Percentiles rank a stretch among this genome's conserved stretches.
phyloP scores from a whole-genome alignment of 768 basidiomycete species.

The Gloeopeniophorella convolvens region DNA sequence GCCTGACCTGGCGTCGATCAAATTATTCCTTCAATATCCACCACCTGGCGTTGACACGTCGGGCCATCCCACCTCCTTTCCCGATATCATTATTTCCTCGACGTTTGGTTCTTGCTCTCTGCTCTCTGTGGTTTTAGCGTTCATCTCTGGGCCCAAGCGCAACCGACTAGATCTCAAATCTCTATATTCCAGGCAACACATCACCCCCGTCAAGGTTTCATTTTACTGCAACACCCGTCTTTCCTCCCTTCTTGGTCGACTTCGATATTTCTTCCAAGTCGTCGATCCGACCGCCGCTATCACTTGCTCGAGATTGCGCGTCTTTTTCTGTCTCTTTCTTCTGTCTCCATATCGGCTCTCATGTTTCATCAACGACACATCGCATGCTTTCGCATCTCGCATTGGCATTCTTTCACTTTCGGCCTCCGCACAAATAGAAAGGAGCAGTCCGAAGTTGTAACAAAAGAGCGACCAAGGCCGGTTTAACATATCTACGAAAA shows the following conservation, averaged over 20 bases:
- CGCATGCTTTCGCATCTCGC: slow-evolving; percentile 28
- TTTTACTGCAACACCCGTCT: slow-evolving; percentile 17
- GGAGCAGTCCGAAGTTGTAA: slow-evolving; percentile 31
- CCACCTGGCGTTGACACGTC: slow-evolving; percentile 20
- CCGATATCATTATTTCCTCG: slow-evolving; percentile 40
- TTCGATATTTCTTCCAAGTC: slow-evolving; percentile 44
- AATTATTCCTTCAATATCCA: slow-evolving; percentile 25
- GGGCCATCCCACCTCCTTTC: slow-evolving; percentile 17
- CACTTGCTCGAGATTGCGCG: slow-evolving; percentile 16
- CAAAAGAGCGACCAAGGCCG: slow-evolving; percentile 32
- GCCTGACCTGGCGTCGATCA: slow-evolving; percentile 28
- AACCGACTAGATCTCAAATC: slow-evolving; percentile 24
- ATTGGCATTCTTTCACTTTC: slow-evolving; percentile 29
- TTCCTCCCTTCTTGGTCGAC: slow-evolving; percentile 22
- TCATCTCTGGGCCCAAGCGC: slow-evolving; percentile 28
- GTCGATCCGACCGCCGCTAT: slow-evolving; percentile 25
- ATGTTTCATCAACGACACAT: slow-evolving; percentile 19
- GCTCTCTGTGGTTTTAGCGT: slow-evolving; percentile 15
- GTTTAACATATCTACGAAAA: slow-evolving; percentile 25
- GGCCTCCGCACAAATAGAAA: slow-evolving; percentile 24
- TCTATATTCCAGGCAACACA: slow-evolving; percentile 25
- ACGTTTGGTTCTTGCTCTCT: slow-evolving; percentile 30
- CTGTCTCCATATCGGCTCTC: slow-evolving; percentile 12
- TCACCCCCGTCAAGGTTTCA: slow-evolving; percentile 27
- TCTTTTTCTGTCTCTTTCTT: slow-evolving; percentile 1